Conservation (phyloP, 2,329 filamentous ascomycete species). For the Penicillium brasilianum region DNA sequence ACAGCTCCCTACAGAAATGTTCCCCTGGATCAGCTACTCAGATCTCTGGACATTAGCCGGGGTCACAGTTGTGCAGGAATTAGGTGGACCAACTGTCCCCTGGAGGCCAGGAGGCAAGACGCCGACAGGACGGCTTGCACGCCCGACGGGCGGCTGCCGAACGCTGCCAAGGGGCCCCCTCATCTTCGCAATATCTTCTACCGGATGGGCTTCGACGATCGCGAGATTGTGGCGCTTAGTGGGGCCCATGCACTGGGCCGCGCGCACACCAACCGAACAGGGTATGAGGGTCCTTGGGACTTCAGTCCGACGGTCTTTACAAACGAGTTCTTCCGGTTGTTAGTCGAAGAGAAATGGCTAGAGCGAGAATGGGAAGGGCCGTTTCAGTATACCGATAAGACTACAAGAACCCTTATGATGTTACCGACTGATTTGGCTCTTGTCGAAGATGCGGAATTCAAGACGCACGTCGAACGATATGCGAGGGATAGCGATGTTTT, state of each 20-base stretch:
- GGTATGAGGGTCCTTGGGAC: constrained; percentile 88
- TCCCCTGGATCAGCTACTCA: constrained; percentile 95
- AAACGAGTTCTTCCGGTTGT: constrained; percentile 90
- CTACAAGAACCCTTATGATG: constrained; percentile 93
- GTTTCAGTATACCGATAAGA: constrained; percentile 87
- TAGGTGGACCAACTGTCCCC: constrained; percentile 85
- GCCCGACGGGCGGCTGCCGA: constrained; percentile 87
- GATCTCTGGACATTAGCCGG: constrained; percentile 94
- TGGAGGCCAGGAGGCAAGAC: constrained; percentile 84
- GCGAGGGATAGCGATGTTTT: constrained; percentile 88
- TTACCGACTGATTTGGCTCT: constrained; percentile 88
- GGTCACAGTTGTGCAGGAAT: constrained; percentile 87
- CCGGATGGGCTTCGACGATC: constrained; percentile 97
- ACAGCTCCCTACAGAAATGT: constrained; percentile 59
- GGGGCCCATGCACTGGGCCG: constrained; percentile 88
- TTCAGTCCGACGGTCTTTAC: constrained; percentile 89
- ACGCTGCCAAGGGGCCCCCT: constrained; percentile 75
- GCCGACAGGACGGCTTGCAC: constrained; percentile 82
- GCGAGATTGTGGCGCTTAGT: constrained; percentile 88
- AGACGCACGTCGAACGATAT: constrained; percentile 79
- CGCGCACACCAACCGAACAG: constrained; percentile 86
- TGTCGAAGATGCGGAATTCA: constrained; percentile 86
- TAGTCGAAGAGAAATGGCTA: constrained; percentile 90
- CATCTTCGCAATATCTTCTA: constrained; percentile 92
- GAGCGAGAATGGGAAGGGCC: constrained; percentile 91